Evolutionary conservation across 169 alveolate genomes (phyloP).

Genomic region (Plasmodium cynomolgi): DNA sequence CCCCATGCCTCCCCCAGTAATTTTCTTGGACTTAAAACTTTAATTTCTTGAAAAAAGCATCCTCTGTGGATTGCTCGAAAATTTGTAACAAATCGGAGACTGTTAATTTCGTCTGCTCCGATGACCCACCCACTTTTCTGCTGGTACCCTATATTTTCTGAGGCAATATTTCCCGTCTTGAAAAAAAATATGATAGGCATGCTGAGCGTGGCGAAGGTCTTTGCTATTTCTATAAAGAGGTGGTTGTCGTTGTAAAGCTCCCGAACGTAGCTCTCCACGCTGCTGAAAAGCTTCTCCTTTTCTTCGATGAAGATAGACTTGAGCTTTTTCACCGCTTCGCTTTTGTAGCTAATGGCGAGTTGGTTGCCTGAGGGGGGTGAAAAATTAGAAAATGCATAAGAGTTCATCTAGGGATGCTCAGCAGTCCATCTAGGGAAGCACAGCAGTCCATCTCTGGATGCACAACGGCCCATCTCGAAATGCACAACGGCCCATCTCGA

Average conservation of each 20-base stretch:
- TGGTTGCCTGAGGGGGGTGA: conserved; percentile 5
- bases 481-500: too few species aligned
- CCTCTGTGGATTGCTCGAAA: conserved; percentile 99
- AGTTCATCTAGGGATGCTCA: too few species aligned
- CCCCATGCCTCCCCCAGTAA: conserved; percentile 99
- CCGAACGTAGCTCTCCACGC: conserved; percentile 18
- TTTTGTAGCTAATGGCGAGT: neutral
- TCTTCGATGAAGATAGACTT: conserved; percentile 15
- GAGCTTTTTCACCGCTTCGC: conserved; percentile 29
- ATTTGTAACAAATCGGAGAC: conserved; percentile 96
- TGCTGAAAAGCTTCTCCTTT: conserved; percentile 50
- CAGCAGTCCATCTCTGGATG: too few species aligned
- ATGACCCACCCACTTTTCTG: conserved; percentile 98
- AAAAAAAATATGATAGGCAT: conserved; percentile 36
- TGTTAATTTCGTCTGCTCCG: conserved; percentile 98
- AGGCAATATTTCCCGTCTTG: conserved; percentile 54
- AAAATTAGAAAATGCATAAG: too few species aligned
- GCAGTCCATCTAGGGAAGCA: too few species aligned
- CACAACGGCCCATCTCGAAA: too few species aligned
- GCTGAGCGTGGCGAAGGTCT: neutral
- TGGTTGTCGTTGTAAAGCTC: conserved; percentile 40
- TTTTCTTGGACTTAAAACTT: conserved; percentile 90
- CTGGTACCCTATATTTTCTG: conserved; percentile 78
- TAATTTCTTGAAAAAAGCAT: conserved; percentile 90
- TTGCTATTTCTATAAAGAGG: neutral